A percentile compares a stretch with the other conserved stretches of the same genome.
Evolutionary conservation across 306 rosid genomes (phyloP).

Genomic region (Dryas drummondii): DNA sequence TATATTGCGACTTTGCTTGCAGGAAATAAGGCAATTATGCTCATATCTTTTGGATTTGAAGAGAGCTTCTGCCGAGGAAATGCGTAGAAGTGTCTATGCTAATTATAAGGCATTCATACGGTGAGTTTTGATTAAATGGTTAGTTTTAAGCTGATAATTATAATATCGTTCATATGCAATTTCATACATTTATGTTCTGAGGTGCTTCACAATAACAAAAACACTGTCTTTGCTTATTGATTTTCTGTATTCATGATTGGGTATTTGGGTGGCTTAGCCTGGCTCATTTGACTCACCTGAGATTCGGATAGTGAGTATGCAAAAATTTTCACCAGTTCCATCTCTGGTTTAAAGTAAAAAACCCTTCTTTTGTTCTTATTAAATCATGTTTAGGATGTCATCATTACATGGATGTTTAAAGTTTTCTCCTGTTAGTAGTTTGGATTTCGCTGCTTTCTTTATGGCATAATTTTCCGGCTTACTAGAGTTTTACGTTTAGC

Average conservation of each 20-base stretch:
- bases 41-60: conserved; percentile 78
- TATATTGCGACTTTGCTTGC: conserved; percentile 14
- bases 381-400: background rate
- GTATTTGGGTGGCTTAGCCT: background rate
- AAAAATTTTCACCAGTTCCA: background rate
- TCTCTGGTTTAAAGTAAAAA: background rate
- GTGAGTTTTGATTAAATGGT: conserved; percentile 44
- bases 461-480: background rate
- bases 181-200: background rate
- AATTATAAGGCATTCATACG: conserved; percentile 95
- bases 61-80: conserved; percentile 95
- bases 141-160: background rate
- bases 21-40: conserved; percentile 96
- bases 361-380: background rate
- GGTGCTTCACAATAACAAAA: background rate
- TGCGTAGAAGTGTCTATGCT: conserved; percentile 99
- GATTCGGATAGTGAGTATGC: background rate
- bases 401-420: background rate
- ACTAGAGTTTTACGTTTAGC: background rate
- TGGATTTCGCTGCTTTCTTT: background rate
- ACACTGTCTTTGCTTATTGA: background rate
- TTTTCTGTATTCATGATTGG: background rate
- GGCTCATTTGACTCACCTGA: background rate
- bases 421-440: background rate
- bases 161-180: background rate